Conservation (phyloP, 2,329 filamentous ascomycete species). For the Coniochaeta ligniaria region DNA sequence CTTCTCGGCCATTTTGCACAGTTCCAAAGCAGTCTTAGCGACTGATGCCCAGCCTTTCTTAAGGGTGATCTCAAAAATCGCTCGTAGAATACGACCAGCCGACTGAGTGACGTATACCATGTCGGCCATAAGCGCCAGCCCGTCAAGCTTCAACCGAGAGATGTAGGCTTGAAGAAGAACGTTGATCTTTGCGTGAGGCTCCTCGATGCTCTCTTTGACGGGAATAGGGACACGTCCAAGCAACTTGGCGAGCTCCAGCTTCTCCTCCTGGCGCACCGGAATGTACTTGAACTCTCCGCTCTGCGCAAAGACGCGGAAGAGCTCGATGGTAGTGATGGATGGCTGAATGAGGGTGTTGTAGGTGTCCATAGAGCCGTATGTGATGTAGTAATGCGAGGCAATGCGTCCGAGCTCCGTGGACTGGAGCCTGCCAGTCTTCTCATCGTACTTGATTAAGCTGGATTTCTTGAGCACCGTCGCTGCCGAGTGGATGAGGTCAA, state of each 20-base stretch:
- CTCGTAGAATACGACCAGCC: slow-evolving; percentile 88
- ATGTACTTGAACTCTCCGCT: slow-evolving; percentile 99
- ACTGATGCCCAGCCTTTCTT: slow-evolving; percentile 96
- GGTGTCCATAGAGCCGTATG: slow-evolving; percentile 89
- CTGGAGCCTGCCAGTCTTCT: slow-evolving; percentile 81
- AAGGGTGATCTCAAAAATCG: slow-evolving; percentile 94
- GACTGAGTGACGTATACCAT: slow-evolving; percentile 99
- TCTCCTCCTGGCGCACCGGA: slow-evolving; percentile 94
- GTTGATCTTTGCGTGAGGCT: slow-evolving; percentile 96
- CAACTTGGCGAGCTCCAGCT: slow-evolving; percentile 89
- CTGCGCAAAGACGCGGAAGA: slow-evolving; percentile 92
- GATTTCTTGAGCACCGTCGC: slow-evolving; percentile 81
- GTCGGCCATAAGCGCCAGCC: slow-evolving; percentile 93
- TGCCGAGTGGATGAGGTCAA: slow-evolving; percentile 95
- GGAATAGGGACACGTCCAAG: slow-evolving; percentile 87
- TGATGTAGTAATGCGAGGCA: slow-evolving; percentile 97
- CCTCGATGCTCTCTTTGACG: slow-evolving; percentile 95
- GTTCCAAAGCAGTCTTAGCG: slow-evolving; percentile 81
- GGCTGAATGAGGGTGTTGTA: slow-evolving; percentile 96
- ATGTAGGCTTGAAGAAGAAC: slow-evolving; percentile 96
- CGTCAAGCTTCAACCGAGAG: slow-evolving; percentile 87
- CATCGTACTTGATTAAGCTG: slow-evolving; percentile 89
- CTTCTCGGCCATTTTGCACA: slow-evolving; percentile 99
- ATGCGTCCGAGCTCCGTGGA: slow-evolving; percentile 92
- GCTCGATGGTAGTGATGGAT: slow-evolving; percentile 84